Base-by-base conservation (phyloP, 345 rosid species). In the Brassica incana region DNA sequence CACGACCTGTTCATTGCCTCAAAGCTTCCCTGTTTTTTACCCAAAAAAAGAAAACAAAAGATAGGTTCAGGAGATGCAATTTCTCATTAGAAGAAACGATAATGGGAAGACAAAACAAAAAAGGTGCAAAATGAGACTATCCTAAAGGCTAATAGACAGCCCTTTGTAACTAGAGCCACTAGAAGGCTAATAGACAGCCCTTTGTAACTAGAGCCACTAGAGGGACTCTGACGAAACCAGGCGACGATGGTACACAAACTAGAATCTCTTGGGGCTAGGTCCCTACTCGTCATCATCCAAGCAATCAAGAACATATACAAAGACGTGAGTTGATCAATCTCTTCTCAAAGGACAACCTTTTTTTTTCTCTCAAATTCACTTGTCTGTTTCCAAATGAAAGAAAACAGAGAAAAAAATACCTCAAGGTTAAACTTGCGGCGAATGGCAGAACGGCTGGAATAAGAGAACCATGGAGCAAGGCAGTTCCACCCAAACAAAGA, bases 1-100 rank as follows among this genome's bases (percentile, higher is more conserved):
- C 94, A 92, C 3, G 91, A 90, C 82, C 95, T 88, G 68, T 92
- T 72, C 75, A 95, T 86, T 64, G 95, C 89, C 86, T 88, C 99
- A 9, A 83, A 91, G 83, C 84, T 88, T 25, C 99, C 97, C 99
- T 95, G 83, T 81, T 81, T 73, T 35, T 16, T 2, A 38, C 73
- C 72, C 71, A 73, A 73, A 73, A 16, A 50, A 9, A 30, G 23
- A 59, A 29, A 65, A 32, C 11, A 0, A 75, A 69, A 32, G 5
- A 79, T 32, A n/a, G n/a, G 3, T 3, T 73, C 23, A 66, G 32
- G 30, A 66, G 54, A 6, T 10, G 64, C 40, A 54, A 33, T 52
- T 20, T 0, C 11, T 40, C 45, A 50, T 4, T 18, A 4, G 12
- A 33, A 33, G 36, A 33, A 33, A 8, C 8, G 78, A 12, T 27